phyloP scores from a whole-genome alignment of 2,329 filamentous ascomycete genomes.

The Diplodia seriata region DNA sequence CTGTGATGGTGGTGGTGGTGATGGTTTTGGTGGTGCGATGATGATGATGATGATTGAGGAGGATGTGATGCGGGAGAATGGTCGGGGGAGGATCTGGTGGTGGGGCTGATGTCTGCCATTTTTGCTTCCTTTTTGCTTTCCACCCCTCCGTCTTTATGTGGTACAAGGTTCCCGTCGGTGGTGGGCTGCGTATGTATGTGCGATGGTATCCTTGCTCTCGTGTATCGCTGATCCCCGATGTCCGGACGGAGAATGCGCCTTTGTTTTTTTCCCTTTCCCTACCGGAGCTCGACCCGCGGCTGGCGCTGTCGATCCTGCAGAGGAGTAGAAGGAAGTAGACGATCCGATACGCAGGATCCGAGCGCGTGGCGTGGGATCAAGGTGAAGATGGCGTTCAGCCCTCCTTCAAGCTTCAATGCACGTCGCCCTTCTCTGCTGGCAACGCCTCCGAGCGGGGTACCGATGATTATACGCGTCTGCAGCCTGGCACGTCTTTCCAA shows the following conservation, averaged over 20 bases:
- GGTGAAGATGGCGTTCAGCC: neutral
- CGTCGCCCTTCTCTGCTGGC: too few species aligned
- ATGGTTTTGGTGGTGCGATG: neutral
- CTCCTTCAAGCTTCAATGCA: too few species aligned
- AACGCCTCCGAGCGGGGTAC: slow-evolving; percentile 8
- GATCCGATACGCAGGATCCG: neutral
- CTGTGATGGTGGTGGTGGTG: neutral
- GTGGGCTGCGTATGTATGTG: neutral
- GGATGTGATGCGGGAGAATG: neutral
- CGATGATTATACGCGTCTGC: slow-evolving; percentile 2
- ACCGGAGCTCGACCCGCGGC: neutral
- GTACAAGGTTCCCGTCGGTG: neutral
- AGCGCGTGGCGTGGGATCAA: neutral
- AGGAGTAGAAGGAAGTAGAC: neutral
- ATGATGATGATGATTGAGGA: neutral
- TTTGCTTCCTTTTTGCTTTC: neutral
- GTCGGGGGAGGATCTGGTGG: neutral
- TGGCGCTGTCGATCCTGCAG: neutral
- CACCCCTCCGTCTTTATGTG: neutral
- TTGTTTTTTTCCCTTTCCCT: neutral
- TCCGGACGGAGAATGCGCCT: neutral
- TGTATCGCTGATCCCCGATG: neutral
- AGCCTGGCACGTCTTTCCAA: neutral
- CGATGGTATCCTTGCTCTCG: neutral
- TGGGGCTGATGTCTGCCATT: neutral